Percentiles rank a stretch among this genome's conserved stretches.
Evolutionary conservation across 164 flowering plant species (phyloP).

Genomic region (Litsea cubeba): DNA sequence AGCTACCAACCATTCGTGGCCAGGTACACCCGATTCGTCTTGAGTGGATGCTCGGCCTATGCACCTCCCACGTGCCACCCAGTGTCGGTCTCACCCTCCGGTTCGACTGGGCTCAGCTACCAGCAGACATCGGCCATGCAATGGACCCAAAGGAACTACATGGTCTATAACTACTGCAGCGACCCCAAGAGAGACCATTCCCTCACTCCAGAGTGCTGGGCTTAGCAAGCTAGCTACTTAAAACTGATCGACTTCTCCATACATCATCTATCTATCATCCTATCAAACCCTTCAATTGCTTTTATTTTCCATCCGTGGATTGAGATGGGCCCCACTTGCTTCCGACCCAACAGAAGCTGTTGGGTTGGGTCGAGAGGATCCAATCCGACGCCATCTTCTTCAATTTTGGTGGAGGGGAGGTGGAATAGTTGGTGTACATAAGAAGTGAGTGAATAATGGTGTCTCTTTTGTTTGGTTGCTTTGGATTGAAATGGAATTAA

Average conservation of each 20-base stretch:
- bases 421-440: neutral
- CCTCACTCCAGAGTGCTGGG: conserved; percentile 74
- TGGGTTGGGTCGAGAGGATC: neutral
- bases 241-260: neutral
- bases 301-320: neutral
- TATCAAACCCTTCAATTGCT: neutral
- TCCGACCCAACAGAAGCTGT: neutral
- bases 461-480: neutral
- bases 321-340: neutral
- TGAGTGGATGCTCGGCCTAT: conserved; percentile 77
- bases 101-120: conserved; percentile 53
- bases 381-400: neutral
- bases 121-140: conserved; percentile 57
- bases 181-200: conserved; percentile 80
- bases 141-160: conserved; percentile 62
- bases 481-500: neutral
- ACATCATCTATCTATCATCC: neutral
- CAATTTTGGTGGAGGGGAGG: too few relatives aligned
- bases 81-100: conserved; percentile 64
- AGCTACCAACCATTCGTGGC: conserved; percentile 84
- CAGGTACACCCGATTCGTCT: conserved; percentile 59
- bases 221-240: neutral
- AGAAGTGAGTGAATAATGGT: neutral
- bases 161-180: conserved; percentile 83
- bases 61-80: conserved; percentile 59